These are phyloP conservation scores for Pelargonium citronellum DNA, from an alignment of 441 rosid genomes.

Conservation along the genomic window DNA sequence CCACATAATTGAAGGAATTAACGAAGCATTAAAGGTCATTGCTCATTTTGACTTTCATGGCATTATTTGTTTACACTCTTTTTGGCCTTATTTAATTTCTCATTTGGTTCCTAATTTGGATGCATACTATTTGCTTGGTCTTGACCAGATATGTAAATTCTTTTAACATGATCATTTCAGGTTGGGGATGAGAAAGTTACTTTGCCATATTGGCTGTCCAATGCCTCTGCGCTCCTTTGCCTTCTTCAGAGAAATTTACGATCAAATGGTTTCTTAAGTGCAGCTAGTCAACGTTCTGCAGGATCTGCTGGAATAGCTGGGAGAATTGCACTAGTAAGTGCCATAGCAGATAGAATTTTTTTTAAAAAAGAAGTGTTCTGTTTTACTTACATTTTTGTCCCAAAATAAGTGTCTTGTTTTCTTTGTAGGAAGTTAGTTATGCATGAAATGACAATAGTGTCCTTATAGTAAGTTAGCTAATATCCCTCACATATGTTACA, in stretches of 20 bases:
- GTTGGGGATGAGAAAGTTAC: constrained; percentile 59
- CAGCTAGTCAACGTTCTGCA: constrained; percentile 50
- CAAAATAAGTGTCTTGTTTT: too few relatives aligned
- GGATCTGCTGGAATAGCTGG: constrained; percentile 55
- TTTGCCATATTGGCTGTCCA: constrained; percentile 92
- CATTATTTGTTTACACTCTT: constrained; percentile 6
- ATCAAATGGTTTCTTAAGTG: constrained; percentile 63
- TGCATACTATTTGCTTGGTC: background rate
- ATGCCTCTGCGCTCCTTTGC: constrained; percentile 88
- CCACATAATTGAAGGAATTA: constrained; percentile 78
- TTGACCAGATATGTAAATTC: background rate
- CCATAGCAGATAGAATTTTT: background rate
- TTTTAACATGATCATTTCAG: constrained; percentile 42
- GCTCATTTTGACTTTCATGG: constrained; percentile 8
- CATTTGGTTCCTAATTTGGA: background rate
- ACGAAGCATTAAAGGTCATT: constrained; percentile 73
- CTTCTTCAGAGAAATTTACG: constrained; percentile 82
- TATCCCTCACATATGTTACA: too few relatives aligned
- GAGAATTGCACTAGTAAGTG: constrained; percentile 64
- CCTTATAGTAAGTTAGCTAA: too few relatives aligned
- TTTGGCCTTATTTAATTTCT: background rate
- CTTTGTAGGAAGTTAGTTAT: too few relatives aligned
- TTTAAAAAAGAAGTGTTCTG: too few relatives aligned
- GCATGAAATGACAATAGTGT: too few relatives aligned
- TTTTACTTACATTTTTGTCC: too few relatives aligned